These are phyloP conservation scores for Cryptococcus amylolentus DNA, from an alignment of 1,284 basidiomycete genomes.

Conservation along the genomic window DNA sequence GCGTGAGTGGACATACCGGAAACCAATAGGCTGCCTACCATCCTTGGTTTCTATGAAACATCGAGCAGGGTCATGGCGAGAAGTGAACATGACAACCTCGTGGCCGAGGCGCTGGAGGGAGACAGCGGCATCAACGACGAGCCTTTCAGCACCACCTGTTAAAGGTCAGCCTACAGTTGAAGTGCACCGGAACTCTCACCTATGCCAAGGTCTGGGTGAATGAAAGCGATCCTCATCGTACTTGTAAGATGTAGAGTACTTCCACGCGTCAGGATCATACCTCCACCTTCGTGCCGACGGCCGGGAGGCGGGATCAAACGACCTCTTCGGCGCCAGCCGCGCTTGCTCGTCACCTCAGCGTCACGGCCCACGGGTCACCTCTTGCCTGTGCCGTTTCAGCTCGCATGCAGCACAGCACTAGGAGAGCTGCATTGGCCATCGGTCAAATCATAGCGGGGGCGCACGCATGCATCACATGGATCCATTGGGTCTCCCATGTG, in stretches of 20 bases:
- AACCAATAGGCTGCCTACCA: slow-evolving; percentile 54
- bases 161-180: not conserved
- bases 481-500: no score
- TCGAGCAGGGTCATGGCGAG: slow-evolving; percentile 77
- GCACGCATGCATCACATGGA: no score
- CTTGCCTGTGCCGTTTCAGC: no score
- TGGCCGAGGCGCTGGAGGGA: slow-evolving; percentile 82
- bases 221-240: slow-evolving; percentile 66
- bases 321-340: no score
- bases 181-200: slow-evolving; percentile 56
- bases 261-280: no score
- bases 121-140: slow-evolving; percentile 93
- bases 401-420: no score
- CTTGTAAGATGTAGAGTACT: not conserved
- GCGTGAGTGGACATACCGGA: not conserved
- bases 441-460: no score
- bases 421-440: no score
- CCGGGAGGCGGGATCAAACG: no score
- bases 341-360: no score
- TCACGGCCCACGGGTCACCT: no score
- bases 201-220: slow-evolving; percentile 94
- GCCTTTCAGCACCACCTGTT: slow-evolving; percentile 88
- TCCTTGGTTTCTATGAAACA: slow-evolving; percentile 88
- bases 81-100: slow-evolving; percentile 88
- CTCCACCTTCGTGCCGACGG: no score